Base-by-base conservation (phyloP, 257 asterid species). In the Solanum pimpinellifolium region DNA sequence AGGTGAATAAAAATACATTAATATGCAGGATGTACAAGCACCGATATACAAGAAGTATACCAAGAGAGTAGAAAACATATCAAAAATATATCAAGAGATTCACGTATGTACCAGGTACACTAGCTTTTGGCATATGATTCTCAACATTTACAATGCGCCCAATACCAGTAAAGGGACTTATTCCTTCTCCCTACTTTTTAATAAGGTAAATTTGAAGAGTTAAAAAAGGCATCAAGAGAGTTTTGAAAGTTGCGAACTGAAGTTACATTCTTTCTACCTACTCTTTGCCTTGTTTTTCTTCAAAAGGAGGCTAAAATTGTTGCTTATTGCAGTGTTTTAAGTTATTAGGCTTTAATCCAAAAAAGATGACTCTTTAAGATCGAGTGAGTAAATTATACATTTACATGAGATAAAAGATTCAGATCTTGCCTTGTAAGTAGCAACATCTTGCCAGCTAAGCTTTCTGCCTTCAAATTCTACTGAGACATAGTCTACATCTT, bases 401-500 rank as follows among this genome's bases (percentile, higher is more conserved):
- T 41, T 5, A 46, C 9, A 44, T 25, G 15, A 9, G 44, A 72
- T 68, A 60, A 83, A 52, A 56, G 59, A 42, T 77, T 8, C 52
- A 78, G 37, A 15, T 69, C 85, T 91, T 93, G 87, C 99, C 97
- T 91, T 94, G 85, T 97, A 97, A 21, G 95, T 66, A 89, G 98
- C 99, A 87, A 95, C 94, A 91, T 97, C 99, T 87, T 97, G 99
- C 99, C 99, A 97, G 86, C 91, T 93, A 35, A 97, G 94, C 89
- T 92, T 94, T 87, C 92, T 94, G 89, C 86, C 94, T 56, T 95
- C 98, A 74, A 95, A 97, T 91, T 96, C 99, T 72, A 95, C 98
- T 14, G 99, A 96, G 33, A 95, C 99, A 88, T 90, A 93, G 88
- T 97, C 99, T 21, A 97, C 98, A 66, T 97, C 99, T 88, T 97